A percentile compares a stretch with the other conserved stretches of the same genome.
phyloP scores from a whole-genome alignment of 2,329 filamentous ascomycete species.

The Fusarium irregulare region DNA sequence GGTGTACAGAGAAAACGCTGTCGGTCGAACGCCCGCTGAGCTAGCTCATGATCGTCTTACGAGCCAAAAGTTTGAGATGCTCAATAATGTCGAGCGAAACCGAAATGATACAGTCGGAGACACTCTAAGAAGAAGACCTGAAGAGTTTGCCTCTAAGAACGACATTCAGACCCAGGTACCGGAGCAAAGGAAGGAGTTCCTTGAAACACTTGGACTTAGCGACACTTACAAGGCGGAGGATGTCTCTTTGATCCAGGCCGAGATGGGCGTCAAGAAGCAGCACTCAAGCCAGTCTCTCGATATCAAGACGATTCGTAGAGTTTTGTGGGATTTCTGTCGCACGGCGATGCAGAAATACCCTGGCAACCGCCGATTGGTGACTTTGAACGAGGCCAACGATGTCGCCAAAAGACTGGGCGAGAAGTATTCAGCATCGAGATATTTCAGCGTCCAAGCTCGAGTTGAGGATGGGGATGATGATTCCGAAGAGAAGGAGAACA shows the following conservation, averaged over 20 bases:
- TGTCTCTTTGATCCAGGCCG: constrained; percentile 42
- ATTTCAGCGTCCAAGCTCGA: constrained; percentile 51
- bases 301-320: constrained; percentile 25
- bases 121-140: constrained; percentile 7
- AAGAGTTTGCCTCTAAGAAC: constrained; percentile 27
- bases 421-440: constrained; percentile 54
- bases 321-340: constrained; percentile 52
- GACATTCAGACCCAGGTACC: constrained; percentile 22
- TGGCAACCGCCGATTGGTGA: constrained; percentile 62
- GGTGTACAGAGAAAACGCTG: constrained; percentile 78
- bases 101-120: constrained; percentile 1
- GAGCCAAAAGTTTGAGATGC: constrained; percentile 50
- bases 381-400: constrained; percentile 67
- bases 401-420: constrained; percentile 67
- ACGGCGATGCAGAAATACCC: constrained; percentile 49
- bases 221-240: constrained; percentile 45
- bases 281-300: constrained; percentile 9
- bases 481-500: constrained; percentile 36
- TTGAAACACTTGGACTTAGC: constrained; percentile 45
- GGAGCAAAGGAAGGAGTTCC: constrained; percentile 34
- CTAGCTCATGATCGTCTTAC: constrained; percentile 68
- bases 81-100: constrained; percentile 13
- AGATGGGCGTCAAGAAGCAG: constrained; percentile 44
- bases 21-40: constrained; percentile 78
- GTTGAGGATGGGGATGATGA: constrained; percentile 37